These are phyloP conservation scores for Ophiocordyceps sinensis DNA, from an alignment of 2,329 filamentous ascomycete species.

Conservation along the genomic window DNA sequence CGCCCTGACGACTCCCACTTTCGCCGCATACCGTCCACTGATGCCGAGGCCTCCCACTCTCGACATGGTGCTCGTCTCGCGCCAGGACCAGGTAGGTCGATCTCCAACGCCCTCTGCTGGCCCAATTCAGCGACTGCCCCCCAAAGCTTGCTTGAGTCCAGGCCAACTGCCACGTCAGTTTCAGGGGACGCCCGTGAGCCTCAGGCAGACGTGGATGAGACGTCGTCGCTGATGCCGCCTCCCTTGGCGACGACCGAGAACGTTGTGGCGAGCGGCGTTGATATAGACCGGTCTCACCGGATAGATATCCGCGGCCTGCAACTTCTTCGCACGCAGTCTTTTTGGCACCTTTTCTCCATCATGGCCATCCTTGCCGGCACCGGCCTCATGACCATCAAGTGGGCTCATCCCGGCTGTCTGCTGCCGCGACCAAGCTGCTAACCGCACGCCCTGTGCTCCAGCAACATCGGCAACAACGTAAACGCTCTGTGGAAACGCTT, in stretches of 20 bases:
- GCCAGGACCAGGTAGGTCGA: constrained; percentile 53
- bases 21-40: neutral
- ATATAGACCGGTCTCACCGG: constrained; percentile 61
- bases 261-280: constrained; percentile 45
- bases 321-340: constrained; percentile 58
- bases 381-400: constrained; percentile 99
- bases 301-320: constrained; percentile 81
- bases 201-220: constrained; percentile 49
- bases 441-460: constrained; percentile 18
- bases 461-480: constrained; percentile 86
- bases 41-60: neutral
- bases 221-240: constrained; percentile 66
- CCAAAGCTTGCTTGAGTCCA: neutral
- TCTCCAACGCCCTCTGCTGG: constrained; percentile 2
- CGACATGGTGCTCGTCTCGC: constrained; percentile 15
- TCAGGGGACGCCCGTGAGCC: constrained; percentile 11
- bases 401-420: constrained; percentile 20
- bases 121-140: neutral
- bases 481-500: constrained; percentile 81
- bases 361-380: constrained; percentile 87
- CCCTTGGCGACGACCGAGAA: constrained; percentile 37
- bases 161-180: neutral
- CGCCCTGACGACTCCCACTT: neutral
- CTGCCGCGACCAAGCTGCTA: neutral
- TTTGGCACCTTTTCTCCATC: constrained; percentile 81